Evolutionary conservation across 179 eudicot species (phyloP).

Genomic region (Dionaea muscipula): DNA sequence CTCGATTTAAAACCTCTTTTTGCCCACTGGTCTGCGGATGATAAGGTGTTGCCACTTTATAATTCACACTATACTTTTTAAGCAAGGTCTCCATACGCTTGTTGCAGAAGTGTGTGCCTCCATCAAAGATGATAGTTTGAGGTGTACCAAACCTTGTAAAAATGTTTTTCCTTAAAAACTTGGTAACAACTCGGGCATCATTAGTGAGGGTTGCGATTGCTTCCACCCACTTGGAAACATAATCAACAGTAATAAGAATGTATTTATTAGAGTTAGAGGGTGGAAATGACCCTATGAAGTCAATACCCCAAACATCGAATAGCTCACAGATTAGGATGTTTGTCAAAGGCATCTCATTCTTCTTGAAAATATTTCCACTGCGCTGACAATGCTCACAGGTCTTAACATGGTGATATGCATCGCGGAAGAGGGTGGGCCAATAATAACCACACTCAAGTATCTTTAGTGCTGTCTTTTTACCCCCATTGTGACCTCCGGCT

Average conservation of each 20-base stretch:
- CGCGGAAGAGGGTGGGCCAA: too few species aligned
- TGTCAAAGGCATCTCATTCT: neutral
- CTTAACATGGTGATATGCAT: too few species aligned
- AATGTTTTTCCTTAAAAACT: neutral
- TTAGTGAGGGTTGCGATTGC: neutral
- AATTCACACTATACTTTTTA: too few species aligned
- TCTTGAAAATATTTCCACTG: too few species aligned
- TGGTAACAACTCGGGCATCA: neutral
- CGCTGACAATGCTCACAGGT: too few species aligned
- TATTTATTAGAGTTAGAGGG: neutral
- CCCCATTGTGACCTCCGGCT: too few species aligned
- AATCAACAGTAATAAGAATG: neutral
- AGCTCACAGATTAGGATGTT: neutral
- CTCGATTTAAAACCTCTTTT: neutral
- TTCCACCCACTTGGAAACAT: neutral
- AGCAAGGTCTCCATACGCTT: too few species aligned
- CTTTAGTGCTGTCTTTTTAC: too few species aligned
- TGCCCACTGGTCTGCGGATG: neutral
- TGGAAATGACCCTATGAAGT: neutral
- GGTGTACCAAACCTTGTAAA: neutral
- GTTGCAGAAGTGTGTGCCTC: too few species aligned
- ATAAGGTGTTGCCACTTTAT: neutral
- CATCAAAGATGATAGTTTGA: neutral
- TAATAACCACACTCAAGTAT: too few species aligned
- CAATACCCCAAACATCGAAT: neutral